Base-by-base conservation (phyloP, 495 filamentous ascomycete genomes). In the Aspergillus carlsbadensis region DNA sequence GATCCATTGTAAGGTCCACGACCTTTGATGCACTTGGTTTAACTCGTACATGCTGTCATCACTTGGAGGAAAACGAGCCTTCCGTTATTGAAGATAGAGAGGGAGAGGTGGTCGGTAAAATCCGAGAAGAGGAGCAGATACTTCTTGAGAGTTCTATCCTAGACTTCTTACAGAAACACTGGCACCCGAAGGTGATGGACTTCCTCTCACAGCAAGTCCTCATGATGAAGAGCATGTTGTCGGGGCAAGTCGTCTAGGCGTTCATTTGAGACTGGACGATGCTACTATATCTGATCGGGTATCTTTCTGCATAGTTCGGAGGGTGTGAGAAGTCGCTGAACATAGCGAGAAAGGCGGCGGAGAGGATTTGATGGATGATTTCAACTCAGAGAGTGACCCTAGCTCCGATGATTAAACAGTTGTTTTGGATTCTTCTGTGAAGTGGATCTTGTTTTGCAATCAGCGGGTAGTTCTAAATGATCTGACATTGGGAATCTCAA, bases 21-120 rank as follows among this genome's bases (percentile, higher is more conserved):
- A 52, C 49, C 0, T 52, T 52, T 24, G 49, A 52, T 13, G 49
- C 20, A 8, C 36, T 52, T 10, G 49, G 49, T 15, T 14, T 52
- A 17, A 42, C 35, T 1, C 36, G 40, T 41, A 33, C 49, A 3
- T 52, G 49, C 26, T 52, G 49, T 52, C 49, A 41, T 22, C 11
- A 1, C 1, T 2, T 3, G 20, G 10, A 18, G 4, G 46, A 29
- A 22, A 10, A 22, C 10, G 10, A 20, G 39, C 21, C 18, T 42
- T 15, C 13, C 2, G 26, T 26, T 10, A 26, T 52, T 0, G 6
- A 15, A 10, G 49, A 31, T 11, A 40, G 49, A n/a, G 36, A 41
- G 5, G 8, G 0, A 13, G 14, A 31, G 2, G 49, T 41, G 36
- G 36, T 17, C 10, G n/a, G 6, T 2, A 36, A 52, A 6, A 52